phyloP scores from a whole-genome alignment of 2,329 filamentous ascomycete species.

The Chaetomium globosum region DNA sequence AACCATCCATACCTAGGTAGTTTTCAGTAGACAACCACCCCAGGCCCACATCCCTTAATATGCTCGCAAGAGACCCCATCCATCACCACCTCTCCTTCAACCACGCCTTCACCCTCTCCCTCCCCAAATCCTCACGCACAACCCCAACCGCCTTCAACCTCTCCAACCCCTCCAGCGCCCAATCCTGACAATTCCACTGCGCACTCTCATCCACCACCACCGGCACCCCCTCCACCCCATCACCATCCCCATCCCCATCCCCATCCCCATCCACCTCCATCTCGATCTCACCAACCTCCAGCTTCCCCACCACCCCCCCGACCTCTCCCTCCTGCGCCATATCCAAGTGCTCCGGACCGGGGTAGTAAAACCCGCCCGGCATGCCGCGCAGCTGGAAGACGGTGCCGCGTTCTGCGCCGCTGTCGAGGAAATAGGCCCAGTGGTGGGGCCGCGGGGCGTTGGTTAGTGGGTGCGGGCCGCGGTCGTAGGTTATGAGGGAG shows the following conservation, averaged over 20 bases:
- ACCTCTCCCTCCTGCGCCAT: background rate
- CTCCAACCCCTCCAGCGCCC: slow-evolving; percentile 6
- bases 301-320: slow-evolving; percentile 7
- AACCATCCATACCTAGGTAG: background rate
- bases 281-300: background rate
- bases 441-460: background rate
- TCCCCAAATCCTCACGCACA: background rate
- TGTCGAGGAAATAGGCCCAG: slow-evolving; percentile 18
- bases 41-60: too few relatives aligned
- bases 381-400: slow-evolving; percentile 20
- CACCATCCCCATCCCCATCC: background rate
- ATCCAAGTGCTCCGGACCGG: background rate
- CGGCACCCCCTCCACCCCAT: background rate
- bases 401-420: background rate
- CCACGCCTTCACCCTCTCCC: slow-evolving; percentile 1
- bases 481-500: slow-evolving; percentile 13
- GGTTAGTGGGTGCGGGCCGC: slow-evolving; percentile 13
- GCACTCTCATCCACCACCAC: slow-evolving; percentile 6
- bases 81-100: slow-evolving; percentile 2
- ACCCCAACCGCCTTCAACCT: background rate
- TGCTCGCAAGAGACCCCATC: too few relatives aligned
- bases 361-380: slow-evolving; percentile 17
- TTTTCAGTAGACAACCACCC: too few relatives aligned
- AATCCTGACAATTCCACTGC: slow-evolving; percentile 18
- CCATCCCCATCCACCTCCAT: background rate